Percentiles rank a stretch among this genome's conserved stretches.
These are phyloP conservation scores for Boletus vinaceobasis DNA, from an alignment of 768 basidiomycete species.

Conservation along the genomic window DNA sequence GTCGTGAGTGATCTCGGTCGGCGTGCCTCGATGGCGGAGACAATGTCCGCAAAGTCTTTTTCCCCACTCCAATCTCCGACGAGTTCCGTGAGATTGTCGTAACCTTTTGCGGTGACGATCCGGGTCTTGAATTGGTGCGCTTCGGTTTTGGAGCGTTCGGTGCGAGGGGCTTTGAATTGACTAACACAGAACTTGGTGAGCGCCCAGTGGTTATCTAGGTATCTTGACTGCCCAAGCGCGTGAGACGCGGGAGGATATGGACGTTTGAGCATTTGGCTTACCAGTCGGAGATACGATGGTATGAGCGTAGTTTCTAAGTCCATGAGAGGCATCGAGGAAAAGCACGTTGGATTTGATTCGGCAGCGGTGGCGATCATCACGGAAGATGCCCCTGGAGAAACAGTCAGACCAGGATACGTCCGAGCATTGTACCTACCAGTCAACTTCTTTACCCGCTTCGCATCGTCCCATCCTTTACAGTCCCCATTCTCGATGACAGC, in stretches of 20 bases:
- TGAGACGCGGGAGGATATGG: constrained; percentile 1
- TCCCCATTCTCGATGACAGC: constrained; percentile 95
- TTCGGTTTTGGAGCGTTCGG: constrained; percentile 54
- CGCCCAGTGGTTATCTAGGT: constrained; percentile 75
- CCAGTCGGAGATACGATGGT: constrained; percentile 72
- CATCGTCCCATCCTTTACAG: constrained; percentile 75
- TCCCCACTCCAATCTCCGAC: constrained; percentile 59
- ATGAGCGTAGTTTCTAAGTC: constrained; percentile 70
- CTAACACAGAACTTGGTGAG: constrained; percentile 85
- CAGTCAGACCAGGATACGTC: background rate
- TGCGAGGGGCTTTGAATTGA: constrained; percentile 72
- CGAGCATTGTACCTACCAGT: constrained; percentile 54
- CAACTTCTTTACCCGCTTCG: constrained; percentile 63
- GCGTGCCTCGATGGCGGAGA: constrained; percentile 40
- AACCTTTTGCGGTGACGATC: constrained; percentile 61
- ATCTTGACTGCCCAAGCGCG: constrained; percentile 51
- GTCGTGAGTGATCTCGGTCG: constrained; percentile 19
- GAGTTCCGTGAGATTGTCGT: constrained; percentile 47
- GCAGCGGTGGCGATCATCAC: constrained; percentile 97
- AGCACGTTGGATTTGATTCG: constrained; percentile 89
- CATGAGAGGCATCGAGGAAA: constrained; percentile 61
- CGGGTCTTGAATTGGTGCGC: constrained; percentile 52
- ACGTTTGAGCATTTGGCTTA: constrained; percentile 28
- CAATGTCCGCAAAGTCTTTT: constrained; percentile 56
- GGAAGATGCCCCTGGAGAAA: constrained; percentile 65